These are phyloP conservation scores for Stromatinia cepivora DNA, from an alignment of 2,329 filamentous ascomycete species.

Conservation along the genomic window DNA sequence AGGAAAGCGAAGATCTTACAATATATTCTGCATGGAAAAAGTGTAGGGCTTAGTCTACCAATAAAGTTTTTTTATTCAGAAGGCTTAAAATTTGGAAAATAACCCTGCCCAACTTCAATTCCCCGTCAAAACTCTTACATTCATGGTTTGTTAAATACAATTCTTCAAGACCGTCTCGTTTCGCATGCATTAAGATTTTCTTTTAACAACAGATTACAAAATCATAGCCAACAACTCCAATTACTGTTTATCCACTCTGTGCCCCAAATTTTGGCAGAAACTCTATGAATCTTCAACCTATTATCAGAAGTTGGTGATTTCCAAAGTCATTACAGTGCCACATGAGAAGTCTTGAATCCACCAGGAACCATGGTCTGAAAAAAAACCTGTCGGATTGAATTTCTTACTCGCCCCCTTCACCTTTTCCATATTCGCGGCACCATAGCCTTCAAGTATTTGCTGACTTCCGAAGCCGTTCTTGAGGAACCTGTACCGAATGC, in stretches of 20 bases:
- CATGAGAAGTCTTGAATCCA: not conserved
- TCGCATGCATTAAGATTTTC: no score
- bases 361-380: not conserved
- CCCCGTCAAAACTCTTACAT: no score
- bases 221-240: not conserved
- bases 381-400: not conserved
- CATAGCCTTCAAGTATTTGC: not conserved
- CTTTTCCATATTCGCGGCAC: not conserved
- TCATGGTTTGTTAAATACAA: no score
- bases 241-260: not conserved
- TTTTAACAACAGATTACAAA: not conserved
- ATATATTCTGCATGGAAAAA: not conserved
- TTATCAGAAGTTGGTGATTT: no score
- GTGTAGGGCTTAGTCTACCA: slow-evolving; percentile 12
- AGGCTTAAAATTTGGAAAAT: not conserved
- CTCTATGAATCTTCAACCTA: no score
- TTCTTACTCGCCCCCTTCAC: not conserved
- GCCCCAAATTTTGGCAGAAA: not conserved
- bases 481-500: not conserved
- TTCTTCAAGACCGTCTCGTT: no score
- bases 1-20: not conserved
- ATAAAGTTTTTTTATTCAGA: not conserved
- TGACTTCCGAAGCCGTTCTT: not conserved
- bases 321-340: not conserved
- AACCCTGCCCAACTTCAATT: not conserved